Evolutionary conservation across 805 yeast genomes (phyloP).

Genomic region (Saccharomycopsis sp.): DNA sequence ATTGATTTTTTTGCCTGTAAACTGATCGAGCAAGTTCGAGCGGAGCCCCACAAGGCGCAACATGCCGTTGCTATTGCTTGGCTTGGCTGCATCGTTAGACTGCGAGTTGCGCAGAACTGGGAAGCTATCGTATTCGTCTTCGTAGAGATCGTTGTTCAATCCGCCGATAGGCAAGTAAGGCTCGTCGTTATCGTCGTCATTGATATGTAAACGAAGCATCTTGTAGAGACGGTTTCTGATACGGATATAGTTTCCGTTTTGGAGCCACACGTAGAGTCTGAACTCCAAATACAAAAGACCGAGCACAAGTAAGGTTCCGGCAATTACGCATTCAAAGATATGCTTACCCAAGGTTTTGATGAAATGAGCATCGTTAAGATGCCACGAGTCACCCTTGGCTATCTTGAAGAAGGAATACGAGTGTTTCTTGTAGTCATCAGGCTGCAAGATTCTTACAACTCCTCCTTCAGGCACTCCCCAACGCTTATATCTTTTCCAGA

Average conservation of each 20-base stretch:
- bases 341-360: slow-evolving; percentile 71
- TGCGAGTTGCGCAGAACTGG: not conserved
- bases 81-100: not conserved
- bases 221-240: slow-evolving; percentile 11
- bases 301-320: slow-evolving; percentile 58
- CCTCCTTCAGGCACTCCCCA: slow-evolving; percentile 67
- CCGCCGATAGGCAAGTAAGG: slow-evolving; percentile 4
- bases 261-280: slow-evolving; percentile 37
- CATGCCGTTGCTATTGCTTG: slow-evolving; percentile 14
- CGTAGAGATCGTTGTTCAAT: not conserved
- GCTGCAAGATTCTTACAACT: slow-evolving; percentile 62
- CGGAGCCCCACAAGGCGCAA: slow-evolving; percentile 17
- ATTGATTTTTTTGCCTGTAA: slow-evolving; percentile 13
- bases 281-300: slow-evolving; percentile 42
- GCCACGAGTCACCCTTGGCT: slow-evolving; percentile 88
- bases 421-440: slow-evolving; percentile 62
- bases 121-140: not conserved
- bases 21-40: slow-evolving; percentile 15
- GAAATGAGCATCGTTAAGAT: slow-evolving; percentile 76
- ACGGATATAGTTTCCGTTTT: slow-evolving; percentile 24
- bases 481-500: slow-evolving; percentile 83
- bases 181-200: slow-evolving; percentile 2
- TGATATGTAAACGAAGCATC: not conserved
- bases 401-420: slow-evolving; percentile 63
- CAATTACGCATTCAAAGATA: slow-evolving; percentile 60